These are phyloP conservation scores for Xylaria digitata DNA, from an alignment of 2,329 filamentous ascomycete species.

Conservation along the genomic window DNA sequence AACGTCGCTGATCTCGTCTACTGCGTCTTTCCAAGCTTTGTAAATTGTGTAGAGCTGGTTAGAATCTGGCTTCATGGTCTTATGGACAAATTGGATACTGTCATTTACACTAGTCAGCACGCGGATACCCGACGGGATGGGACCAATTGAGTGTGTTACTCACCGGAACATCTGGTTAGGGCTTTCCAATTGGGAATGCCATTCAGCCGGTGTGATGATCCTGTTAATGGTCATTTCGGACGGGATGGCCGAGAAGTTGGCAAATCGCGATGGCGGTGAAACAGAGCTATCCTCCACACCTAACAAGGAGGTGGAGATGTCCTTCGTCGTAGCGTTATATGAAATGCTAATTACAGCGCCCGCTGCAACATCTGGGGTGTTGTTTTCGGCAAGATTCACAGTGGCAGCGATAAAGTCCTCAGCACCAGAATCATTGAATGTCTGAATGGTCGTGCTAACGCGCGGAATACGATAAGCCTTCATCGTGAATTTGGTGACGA, in stretches of 20 bases:
- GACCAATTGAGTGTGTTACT: not conserved
- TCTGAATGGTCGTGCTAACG: slow-evolving; percentile 40
- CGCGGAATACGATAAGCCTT: slow-evolving; percentile 43
- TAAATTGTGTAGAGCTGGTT: slow-evolving; percentile 49
- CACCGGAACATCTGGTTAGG: slow-evolving; percentile 54
- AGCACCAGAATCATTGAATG: slow-evolving; percentile 6
- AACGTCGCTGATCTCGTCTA: slow-evolving; percentile 51
- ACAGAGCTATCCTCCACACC: slow-evolving; percentile 52
- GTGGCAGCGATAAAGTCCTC: slow-evolving; percentile 47
- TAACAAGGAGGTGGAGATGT: slow-evolving; percentile 43
- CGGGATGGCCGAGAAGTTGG: slow-evolving; percentile 50
- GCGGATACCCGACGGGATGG: not conserved
- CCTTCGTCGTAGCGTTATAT: slow-evolving; percentile 48
- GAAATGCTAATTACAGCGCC: slow-evolving; percentile 50
- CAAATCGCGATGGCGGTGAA: slow-evolving; percentile 50
- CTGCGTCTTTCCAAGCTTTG: slow-evolving; percentile 50
- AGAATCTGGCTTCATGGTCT: slow-evolving; percentile 53
- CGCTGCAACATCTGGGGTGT: slow-evolving; percentile 46
- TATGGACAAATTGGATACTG: slow-evolving; percentile 52
- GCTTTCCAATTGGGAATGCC: slow-evolving; percentile 45
- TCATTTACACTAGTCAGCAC: slow-evolving; percentile 7
- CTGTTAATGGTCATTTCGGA: slow-evolving; percentile 41
- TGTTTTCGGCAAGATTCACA: slow-evolving; percentile 41
- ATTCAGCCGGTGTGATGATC: slow-evolving; percentile 47
- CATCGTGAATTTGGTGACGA: slow-evolving; percentile 28